These are phyloP conservation scores for Ogataea hybrid DNA, from an alignment of 1,139 yeast genomes.

Conservation along the genomic window DNA sequence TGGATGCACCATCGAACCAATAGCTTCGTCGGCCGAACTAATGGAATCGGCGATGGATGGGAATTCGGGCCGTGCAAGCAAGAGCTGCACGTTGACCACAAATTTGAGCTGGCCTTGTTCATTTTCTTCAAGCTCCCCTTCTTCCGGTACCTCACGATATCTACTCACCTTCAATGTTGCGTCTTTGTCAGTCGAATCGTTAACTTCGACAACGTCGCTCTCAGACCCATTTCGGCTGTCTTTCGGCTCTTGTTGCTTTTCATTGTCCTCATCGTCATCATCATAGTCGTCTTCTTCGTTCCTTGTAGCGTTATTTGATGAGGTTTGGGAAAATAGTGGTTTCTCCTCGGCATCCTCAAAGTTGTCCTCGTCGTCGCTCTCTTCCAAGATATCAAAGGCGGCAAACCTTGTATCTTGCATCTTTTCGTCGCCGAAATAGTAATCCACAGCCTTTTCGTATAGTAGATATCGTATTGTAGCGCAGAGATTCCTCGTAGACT, in stretches of 20 bases:
- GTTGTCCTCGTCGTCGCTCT: conserved; percentile 27
- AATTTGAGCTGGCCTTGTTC: not conserved
- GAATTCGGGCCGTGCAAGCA: conserved; percentile 27
- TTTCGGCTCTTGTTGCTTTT: not conserved
- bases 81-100: not conserved
- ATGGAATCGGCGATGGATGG: conserved; percentile 27
- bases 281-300: conserved; percentile 34
- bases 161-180: not conserved
- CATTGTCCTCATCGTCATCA: conserved; percentile 20
- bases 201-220: too few species aligned
- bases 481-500: conserved; percentile 53
- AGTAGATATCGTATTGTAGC: conserved; percentile 64
- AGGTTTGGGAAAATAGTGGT: conserved; percentile 15
- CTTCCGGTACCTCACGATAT: not conserved
- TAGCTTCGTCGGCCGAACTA: conserved; percentile 28
- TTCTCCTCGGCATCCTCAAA: conserved; percentile 27
- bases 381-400: conserved; percentile 36
- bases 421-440: conserved; percentile 33
- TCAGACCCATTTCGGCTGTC: too few species aligned
- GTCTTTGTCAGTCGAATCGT: not conserved
- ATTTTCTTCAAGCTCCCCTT: not conserved
- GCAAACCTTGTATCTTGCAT: conserved; percentile 38
- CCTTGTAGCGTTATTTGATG: conserved; percentile 7
- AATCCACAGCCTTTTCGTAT: conserved; percentile 73
- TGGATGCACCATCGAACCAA: conserved; percentile 34